Base-by-base conservation (phyloP, 2,329 filamentous ascomycete genomes). In the Curvularia verruculosa region DNA sequence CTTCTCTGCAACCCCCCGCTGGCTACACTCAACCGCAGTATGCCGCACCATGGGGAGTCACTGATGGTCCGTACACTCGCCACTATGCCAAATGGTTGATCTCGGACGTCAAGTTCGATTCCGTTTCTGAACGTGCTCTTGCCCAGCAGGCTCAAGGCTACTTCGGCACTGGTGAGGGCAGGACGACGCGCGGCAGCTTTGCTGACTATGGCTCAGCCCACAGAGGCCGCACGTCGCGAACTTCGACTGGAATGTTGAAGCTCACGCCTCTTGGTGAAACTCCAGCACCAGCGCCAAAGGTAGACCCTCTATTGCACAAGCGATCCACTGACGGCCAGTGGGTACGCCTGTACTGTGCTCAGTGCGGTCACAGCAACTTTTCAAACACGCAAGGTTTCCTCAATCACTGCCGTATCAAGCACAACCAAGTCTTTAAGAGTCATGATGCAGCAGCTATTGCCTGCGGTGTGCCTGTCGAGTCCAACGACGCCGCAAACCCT, bases 361-460 rank as follows among this genome's bases (percentile, higher is more conserved):
- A 95, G 75, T 98, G 95, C 77, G 84, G 92, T 48, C 85, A 94
- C 62, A 91, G 92, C 74, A 91, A 97, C 75, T 98, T 98, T 72
- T 93, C 90, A 54, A 98, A 93, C 79, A 96, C 93, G 0, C 95
- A 98, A 77, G 95, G 95, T n/a, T 98, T 98, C 78, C 95, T 99
- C 80, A 99, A 99, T 73, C 95, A 99, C 74, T 98, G 94, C 75
- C 92, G 95, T 55, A 98, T 99, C 68, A 92, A 93, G 24, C 95
- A 99, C 78, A 90, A 89, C 73, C 85, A 91, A 57, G 92, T 96
- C 63, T 98, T 93, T 81, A 94, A 96, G 79, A 97, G 92, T 68
- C 95, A 99, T 71, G 94, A 98, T 75, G 91, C 93, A 70, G 95
- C 95, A 60, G 95, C 94, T 31, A 84, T 93, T 54, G 89, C 90